A percentile compares a stretch with the other conserved stretches of the same genome.
Evolutionary conservation across 2,329 filamentous ascomycete species (phyloP).

Genomic region (Hypoxylon sp.): DNA sequence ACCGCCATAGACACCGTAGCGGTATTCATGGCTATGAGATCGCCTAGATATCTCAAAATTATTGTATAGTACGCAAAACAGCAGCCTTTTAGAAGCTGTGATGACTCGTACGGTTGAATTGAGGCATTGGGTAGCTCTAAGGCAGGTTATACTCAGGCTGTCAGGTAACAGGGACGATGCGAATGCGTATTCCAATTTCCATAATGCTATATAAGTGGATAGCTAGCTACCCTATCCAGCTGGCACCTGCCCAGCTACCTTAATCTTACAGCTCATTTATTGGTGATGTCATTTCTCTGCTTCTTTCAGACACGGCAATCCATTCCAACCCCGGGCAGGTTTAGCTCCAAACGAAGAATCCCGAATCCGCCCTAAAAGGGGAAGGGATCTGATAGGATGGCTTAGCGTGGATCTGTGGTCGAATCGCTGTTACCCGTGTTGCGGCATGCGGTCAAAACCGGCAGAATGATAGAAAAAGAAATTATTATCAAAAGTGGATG

Average conservation of each 20-base stretch:
- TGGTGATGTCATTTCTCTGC: conserved; percentile 43
- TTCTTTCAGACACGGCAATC: conserved; percentile 28
- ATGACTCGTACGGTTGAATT: conserved; percentile 9
- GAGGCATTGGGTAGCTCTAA: conserved; percentile 32
- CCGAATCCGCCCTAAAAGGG: conserved; percentile 16
- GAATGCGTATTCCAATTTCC: neutral
- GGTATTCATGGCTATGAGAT: conserved; percentile 68
- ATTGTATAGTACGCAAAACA: conserved; percentile 7
- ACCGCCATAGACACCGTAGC: conserved; percentile 86
- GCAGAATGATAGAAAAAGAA: conserved; percentile 33
- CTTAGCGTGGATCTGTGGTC: conserved; percentile 32
- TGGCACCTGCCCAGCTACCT: conserved; percentile 12
- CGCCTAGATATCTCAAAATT: conserved; percentile 8
- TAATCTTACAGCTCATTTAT: conserved; percentile 37
- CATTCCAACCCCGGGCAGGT: conserved; percentile 12
- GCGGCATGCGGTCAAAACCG: conserved; percentile 31
- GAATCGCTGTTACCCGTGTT: conserved; percentile 8
- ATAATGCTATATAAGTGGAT: conserved; percentile 20
- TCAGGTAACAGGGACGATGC: conserved; percentile 11
- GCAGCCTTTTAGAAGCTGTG: conserved; percentile 28
- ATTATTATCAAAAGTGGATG: conserved; percentile 30
- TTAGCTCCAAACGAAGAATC: conserved; percentile 14
- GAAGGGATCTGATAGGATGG: conserved; percentile 13
- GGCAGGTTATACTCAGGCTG: conserved; percentile 3
- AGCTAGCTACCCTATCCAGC: conserved; percentile 13